These are phyloP conservation scores for Pyrus pyrifolia DNA, from an alignment of 306 rosid genomes.

Conservation along the genomic window DNA sequence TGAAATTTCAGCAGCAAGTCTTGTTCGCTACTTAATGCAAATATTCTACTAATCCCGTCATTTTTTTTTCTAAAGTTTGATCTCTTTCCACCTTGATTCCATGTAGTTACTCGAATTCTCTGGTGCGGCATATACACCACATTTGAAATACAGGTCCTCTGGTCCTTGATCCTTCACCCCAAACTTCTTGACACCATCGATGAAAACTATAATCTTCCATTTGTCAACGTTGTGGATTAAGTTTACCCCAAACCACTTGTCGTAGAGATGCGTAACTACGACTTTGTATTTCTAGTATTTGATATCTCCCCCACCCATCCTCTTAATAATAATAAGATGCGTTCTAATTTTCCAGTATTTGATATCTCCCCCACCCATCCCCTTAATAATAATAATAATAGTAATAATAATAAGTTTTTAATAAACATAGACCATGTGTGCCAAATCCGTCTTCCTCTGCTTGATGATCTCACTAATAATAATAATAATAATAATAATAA, in stretches of 20 bases:
- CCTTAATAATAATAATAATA: too few species aligned
- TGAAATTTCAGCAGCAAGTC: too few species aligned
- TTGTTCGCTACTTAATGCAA: neutral
- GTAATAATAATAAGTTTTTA: too few species aligned
- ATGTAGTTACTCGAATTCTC: conserved; percentile 4
- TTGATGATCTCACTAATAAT: too few species aligned
- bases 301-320: conserved; percentile 17
- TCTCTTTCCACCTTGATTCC: conserved; percentile 29
- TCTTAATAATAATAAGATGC: neutral
- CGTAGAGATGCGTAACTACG: conserved; percentile 19
- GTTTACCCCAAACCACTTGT: conserved; percentile 29
- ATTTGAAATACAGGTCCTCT: conserved; percentile 21
- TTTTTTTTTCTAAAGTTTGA: conserved; percentile 17
- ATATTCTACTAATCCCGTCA: neutral
- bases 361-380: conserved; percentile 18
- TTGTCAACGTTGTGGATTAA: conserved; percentile 23
- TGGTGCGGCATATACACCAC: conserved; percentile 24
- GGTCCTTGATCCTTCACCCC: conserved; percentile 22
- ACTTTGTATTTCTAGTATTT: neutral
- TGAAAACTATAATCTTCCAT: conserved; percentile 17
- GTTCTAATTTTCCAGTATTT: conserved; percentile 3
- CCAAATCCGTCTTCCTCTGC: too few species aligned
- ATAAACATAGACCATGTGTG: too few species aligned
- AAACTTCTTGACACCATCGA: conserved; percentile 20
- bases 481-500: too few species aligned